These are phyloP conservation scores for Colletotrichum gigasporum DNA, from an alignment of 2,329 filamentous ascomycete genomes.

Conservation along the genomic window DNA sequence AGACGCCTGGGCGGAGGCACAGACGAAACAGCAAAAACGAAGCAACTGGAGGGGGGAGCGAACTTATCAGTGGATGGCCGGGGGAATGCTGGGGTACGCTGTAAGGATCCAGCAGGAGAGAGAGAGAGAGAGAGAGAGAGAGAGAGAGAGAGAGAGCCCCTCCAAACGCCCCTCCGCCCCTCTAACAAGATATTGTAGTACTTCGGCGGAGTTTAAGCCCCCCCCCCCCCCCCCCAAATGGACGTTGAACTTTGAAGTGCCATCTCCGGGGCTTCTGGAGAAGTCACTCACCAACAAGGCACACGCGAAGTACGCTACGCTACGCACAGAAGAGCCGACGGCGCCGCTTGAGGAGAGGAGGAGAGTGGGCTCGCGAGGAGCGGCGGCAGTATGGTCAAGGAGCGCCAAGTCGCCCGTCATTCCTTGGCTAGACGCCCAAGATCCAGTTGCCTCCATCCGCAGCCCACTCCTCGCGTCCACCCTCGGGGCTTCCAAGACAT, in stretches of 20 bases:
- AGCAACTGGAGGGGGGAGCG: conserved; percentile 1
- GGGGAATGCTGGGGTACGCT: conserved; percentile 1
- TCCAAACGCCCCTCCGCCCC: background rate
- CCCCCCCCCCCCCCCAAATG: background rate
- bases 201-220: too few relatives aligned
- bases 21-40: conserved; percentile 7
- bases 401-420: conserved; percentile 18
- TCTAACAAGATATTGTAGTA: background rate
- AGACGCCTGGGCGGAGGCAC: conserved; percentile 2
- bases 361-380: conserved; percentile 24
- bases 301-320: background rate
- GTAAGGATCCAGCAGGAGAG: too few relatives aligned
- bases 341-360: conserved; percentile 22
- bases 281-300: background rate
- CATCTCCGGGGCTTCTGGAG: background rate
- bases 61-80: conserved; percentile 23
- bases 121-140: too few relatives aligned
- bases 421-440: conserved; percentile 18
- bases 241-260: background rate
- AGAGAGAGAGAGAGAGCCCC: too few relatives aligned
- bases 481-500: conserved; percentile 26
- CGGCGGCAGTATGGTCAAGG: conserved; percentile 15
- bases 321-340: background rate
- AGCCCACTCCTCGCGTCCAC: conserved; percentile 5
- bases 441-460: background rate